phyloP scores from a whole-genome alignment of 345 rosid genomes.

The Eucalyptus brandiana region DNA sequence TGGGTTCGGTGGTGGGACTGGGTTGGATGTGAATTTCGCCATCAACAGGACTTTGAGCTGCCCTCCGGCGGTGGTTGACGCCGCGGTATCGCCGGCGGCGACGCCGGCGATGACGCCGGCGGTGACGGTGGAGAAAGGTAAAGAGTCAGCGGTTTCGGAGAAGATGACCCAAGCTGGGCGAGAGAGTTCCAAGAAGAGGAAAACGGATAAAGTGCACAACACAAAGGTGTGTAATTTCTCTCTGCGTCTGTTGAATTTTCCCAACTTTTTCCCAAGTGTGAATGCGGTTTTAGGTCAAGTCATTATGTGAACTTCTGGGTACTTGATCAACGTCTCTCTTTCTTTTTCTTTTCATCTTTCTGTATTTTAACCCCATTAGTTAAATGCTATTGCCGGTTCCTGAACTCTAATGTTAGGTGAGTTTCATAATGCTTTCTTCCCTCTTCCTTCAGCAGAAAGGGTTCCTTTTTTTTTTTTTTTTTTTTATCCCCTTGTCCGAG shows the following conservation, averaged over 20 bases:
- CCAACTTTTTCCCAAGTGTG: not conserved
- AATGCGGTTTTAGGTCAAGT: not conserved
- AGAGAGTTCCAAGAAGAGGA: conserved; percentile 64
- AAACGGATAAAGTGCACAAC: conserved; percentile 19
- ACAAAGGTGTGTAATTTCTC: conserved; percentile 7
- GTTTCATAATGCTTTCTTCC: not conserved
- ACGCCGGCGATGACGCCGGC: not conserved
- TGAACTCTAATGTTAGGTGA: not conserved
- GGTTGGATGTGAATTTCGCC: conserved; percentile 13
- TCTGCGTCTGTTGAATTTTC: not conserved
- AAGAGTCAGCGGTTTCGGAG: conserved; percentile 7
- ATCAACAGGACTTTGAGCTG: conserved; percentile 33
- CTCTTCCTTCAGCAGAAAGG: not conserved
- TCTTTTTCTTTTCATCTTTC: not conserved
- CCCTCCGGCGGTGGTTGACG: conserved; percentile 9
- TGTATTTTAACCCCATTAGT: not conserved
- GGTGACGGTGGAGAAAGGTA: conserved; percentile 1
- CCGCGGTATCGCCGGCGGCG: not conserved
- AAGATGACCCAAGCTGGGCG: conserved; percentile 6
- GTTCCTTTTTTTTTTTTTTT: not conserved
- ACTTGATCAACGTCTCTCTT: not conserved
- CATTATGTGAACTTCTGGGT: not conserved
- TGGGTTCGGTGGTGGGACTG: conserved; percentile 15
- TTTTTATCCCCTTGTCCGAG: not conserved
- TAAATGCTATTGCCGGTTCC: not conserved